Conservation (phyloP, 129 eudicot genomes). For the Dittrichia graveolens region DNA sequence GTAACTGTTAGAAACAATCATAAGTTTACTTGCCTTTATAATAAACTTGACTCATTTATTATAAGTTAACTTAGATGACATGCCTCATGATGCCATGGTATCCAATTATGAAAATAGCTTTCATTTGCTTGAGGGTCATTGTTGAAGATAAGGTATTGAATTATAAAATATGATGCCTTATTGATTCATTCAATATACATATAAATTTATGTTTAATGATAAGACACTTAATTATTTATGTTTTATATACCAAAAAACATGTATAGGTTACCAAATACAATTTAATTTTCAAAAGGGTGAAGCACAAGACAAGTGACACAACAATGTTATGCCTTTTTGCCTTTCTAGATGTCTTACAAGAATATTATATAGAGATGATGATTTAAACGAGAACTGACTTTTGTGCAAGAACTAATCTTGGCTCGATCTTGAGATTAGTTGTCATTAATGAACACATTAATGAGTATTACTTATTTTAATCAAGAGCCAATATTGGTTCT, state of each 20-base stretch:
- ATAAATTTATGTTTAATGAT: background rate
- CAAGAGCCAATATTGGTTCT: too few species aligned
- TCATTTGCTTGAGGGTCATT: background rate
- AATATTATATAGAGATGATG: too few species aligned
- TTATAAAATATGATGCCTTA: background rate
- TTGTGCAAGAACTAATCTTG: too few species aligned
- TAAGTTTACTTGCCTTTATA: too few species aligned
- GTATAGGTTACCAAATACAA: slow-evolving; percentile 5
- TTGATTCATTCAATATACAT: background rate
- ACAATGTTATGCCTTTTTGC: background rate
- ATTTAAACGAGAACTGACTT: too few species aligned
- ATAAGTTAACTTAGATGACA: background rate
- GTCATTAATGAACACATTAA: too few species aligned
- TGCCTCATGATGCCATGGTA: background rate
- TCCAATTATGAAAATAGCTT: background rate
- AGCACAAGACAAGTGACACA: background rate
- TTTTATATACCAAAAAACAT: background rate
- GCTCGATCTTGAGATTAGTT: too few species aligned
- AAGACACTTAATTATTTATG: background rate
- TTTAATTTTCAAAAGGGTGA: background rate
- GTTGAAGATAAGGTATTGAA: background rate
- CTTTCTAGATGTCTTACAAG: background rate
- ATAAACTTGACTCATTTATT: background rate
- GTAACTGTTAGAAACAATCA: too few species aligned
- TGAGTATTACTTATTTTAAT: too few species aligned